These are phyloP conservation scores for Hyaloscypha finlandica DNA, from an alignment of 495 filamentous ascomycete genomes.

Conservation along the genomic window DNA sequence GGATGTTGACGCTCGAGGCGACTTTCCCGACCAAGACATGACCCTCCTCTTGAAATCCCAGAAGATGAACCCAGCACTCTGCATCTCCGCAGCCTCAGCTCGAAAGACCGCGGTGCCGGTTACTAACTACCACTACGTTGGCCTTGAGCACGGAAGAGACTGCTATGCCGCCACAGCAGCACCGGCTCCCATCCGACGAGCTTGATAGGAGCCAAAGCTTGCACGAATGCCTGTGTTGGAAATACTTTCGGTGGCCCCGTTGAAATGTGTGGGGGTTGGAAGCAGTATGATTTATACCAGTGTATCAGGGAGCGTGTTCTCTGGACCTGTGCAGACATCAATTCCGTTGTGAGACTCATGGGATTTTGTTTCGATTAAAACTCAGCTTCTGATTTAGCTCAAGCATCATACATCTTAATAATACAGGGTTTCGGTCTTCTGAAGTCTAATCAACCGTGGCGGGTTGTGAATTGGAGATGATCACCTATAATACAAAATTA, in stretches of 20 bases:
- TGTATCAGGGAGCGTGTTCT: background rate
- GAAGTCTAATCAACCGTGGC: too few species aligned
- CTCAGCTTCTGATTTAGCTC: background rate
- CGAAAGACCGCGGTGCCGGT: background rate
- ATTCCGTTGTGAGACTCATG: background rate
- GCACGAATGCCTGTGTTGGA: background rate
- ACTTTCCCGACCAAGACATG: background rate
- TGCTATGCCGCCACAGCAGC: constrained; percentile 31
- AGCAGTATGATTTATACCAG: background rate
- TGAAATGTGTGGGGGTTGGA: constrained; percentile 4
- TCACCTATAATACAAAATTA: too few species aligned
- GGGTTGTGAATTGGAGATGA: too few species aligned
- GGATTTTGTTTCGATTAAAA: background rate
- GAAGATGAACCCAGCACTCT: background rate
- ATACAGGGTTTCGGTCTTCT: background rate
- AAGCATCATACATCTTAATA: background rate
- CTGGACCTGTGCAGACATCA: background rate
- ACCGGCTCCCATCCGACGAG: background rate
- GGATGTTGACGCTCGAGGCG: background rate
- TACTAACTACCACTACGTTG: constrained; percentile 27
- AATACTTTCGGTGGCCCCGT: background rate
- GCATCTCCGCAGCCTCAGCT: background rate
- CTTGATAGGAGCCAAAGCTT: constrained; percentile 1
- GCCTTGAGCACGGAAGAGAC: constrained; percentile 44
- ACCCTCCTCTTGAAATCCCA: background rate